Evolutionary conservation across 2,329 filamentous ascomycete genomes (phyloP).

Genomic region (Amauroascus niger): DNA sequence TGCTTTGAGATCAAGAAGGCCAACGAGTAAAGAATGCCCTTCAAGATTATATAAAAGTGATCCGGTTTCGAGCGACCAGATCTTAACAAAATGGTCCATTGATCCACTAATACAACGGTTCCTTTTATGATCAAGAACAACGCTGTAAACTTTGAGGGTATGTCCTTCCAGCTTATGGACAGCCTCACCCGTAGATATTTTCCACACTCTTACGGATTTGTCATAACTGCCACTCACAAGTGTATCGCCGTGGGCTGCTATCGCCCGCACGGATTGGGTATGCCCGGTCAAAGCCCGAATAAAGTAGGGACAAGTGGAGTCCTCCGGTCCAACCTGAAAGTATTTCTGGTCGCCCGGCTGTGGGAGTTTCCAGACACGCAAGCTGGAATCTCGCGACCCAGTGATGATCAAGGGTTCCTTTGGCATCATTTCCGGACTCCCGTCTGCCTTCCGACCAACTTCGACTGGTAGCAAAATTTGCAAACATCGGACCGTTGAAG

Average conservation of each 20-base stretch:
- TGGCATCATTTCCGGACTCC: constrained; percentile 75
- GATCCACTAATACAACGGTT: constrained; percentile 95
- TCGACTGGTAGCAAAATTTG: constrained; percentile 85
- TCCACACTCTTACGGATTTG: constrained; percentile 90
- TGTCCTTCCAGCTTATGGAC: constrained; percentile 79
- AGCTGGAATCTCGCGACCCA: constrained; percentile 84
- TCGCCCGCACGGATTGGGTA: constrained; percentile 86
- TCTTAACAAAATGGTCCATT: constrained; percentile 97
- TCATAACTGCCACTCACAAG: constrained; percentile 98
- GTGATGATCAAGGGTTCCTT: constrained; percentile 95
- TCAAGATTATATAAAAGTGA: constrained; percentile 79
- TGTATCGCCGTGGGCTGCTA: constrained; percentile 87
- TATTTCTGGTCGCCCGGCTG: constrained; percentile 66
- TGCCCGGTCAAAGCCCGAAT: constrained; percentile 79
- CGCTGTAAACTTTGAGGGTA: constrained; percentile 89
- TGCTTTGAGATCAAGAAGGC: constrained; percentile 77
- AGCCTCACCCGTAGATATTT: constrained; percentile 86
- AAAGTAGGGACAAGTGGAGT: constrained; percentile 85
- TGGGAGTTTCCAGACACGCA: constrained; percentile 89
- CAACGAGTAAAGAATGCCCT: constrained; percentile 85
- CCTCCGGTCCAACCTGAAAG: constrained; percentile 64
- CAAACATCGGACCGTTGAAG: constrained; percentile 88
- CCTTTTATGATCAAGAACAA: constrained; percentile 81
- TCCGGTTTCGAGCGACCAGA: constrained; percentile 88
- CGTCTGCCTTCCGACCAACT: constrained; percentile 60